Percentiles rank a stretch among this genome's conserved stretches.
These are phyloP conservation scores for Stentor coeruleus DNA, from an alignment of 73 alveolate genomes.

Conservation along the genomic window DNA sequence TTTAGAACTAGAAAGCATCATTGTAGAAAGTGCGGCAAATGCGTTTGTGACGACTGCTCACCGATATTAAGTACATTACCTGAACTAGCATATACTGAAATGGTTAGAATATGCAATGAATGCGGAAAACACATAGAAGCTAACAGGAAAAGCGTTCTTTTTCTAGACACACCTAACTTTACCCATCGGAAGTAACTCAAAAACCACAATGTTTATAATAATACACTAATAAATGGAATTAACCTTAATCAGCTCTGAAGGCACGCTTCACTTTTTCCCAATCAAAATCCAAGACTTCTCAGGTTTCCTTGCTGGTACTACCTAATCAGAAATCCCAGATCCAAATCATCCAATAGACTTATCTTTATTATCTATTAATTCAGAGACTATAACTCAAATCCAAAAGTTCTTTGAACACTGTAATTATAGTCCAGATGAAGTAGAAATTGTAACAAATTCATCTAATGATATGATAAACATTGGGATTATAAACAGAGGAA, in stretches of 20 bases:
- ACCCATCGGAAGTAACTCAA: too few relatives aligned
- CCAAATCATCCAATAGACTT: not conserved
- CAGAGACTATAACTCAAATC: not conserved
- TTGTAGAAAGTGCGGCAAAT: not conserved
- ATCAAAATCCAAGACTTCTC: not conserved
- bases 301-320: not conserved
- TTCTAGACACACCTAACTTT: not conserved
- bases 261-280: not conserved
- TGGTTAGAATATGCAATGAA: not conserved
- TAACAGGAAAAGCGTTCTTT: not conserved
- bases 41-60: not conserved
- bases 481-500: too few relatives aligned
- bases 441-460: too few relatives aligned
- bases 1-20: not conserved
- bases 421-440: not conserved
- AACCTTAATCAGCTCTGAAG: not conserved
- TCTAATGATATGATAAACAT: too few relatives aligned
- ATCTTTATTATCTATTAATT: not conserved
- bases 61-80: not conserved
- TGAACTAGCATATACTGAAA: not conserved
- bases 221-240: too few relatives aligned
- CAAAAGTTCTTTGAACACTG: not conserved
- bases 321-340: not conserved
- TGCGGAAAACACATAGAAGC: not conserved
- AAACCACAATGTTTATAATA: too few relatives aligned